Evolutionary conservation across 2,329 filamentous ascomycete species (phyloP).

Genomic region (Fusarium coffeatum): DNA sequence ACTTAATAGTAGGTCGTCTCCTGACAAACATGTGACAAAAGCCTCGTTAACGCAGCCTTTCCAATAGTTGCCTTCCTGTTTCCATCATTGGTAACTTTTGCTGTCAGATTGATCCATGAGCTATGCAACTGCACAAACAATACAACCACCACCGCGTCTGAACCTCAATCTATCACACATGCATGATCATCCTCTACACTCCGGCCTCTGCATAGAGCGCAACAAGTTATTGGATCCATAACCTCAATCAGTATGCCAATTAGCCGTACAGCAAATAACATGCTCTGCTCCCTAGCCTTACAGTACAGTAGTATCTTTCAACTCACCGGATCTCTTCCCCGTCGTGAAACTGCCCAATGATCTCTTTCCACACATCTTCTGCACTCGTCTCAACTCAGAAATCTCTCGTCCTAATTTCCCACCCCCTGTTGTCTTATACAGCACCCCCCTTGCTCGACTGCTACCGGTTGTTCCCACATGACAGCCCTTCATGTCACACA

Average conservation of each 20-base stretch:
- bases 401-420: slow-evolving; percentile 8
- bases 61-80: background rate
- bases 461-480: slow-evolving; percentile 33
- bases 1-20: background rate
- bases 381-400: slow-evolving; percentile 35
- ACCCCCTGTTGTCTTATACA: slow-evolving; percentile 21
- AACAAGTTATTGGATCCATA: slow-evolving; percentile 18
- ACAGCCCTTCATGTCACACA: slow-evolving; percentile 27
- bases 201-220: background rate
- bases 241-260: background rate
- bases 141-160: background rate
- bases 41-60: background rate
- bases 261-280: background rate
- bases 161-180: slow-evolving; percentile 9
- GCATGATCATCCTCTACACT: slow-evolving; percentile 1
- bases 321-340: slow-evolving; percentile 14
- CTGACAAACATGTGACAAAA: slow-evolving; percentile 18
- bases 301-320: background rate
- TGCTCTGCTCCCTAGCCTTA: background rate
- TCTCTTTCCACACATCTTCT: slow-evolving; percentile 19
- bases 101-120: background rate
- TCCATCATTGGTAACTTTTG: background rate
- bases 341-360: slow-evolving; percentile 9
- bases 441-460: slow-evolving; percentile 13
- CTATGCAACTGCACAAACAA: background rate